phyloP scores from a whole-genome alignment of 1,284 basidiomycete genomes.

The Ceratobasidium sp. region DNA sequence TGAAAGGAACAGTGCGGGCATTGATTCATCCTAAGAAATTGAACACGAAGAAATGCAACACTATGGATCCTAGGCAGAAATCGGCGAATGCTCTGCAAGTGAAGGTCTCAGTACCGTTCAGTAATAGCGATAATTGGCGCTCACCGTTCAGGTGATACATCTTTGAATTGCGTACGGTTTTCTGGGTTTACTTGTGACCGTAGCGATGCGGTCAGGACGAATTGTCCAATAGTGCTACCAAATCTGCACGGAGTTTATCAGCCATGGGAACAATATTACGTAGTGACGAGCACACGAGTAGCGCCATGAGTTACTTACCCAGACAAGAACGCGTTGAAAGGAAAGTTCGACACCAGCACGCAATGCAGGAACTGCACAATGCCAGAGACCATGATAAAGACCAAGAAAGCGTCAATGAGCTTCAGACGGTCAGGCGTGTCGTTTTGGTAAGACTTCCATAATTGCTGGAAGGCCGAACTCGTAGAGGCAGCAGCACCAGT shows the following conservation, averaged over 20 bases:
- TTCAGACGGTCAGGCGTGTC: constrained; percentile 88
- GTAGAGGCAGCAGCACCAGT: constrained; percentile 25
- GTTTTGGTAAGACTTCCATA: constrained; percentile 83
- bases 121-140: constrained; percentile 53
- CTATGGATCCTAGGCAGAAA: constrained; percentile 92
- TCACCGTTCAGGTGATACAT: constrained; percentile 94
- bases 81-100: constrained; percentile 90
- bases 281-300: background rate
- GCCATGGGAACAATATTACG: constrained; percentile 8
- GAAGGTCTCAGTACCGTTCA: constrained; percentile 13
- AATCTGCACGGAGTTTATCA: constrained; percentile 70
- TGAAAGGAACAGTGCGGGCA: background rate
- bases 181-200: constrained; percentile 92
- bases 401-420: constrained; percentile 92
- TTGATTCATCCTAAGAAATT: constrained; percentile 86
- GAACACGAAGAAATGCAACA: constrained; percentile 98
- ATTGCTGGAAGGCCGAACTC: constrained; percentile 64
- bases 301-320: constrained; percentile 67
- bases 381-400: constrained; percentile 93
- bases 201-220: constrained; percentile 92
- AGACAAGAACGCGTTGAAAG: constrained; percentile 96
- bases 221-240: constrained; percentile 93
- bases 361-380: constrained; percentile 93
- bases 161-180: constrained; percentile 84
- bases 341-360: constrained; percentile 90